These are phyloP conservation scores for Stephanocyclus meneghinianus DNA, from an alignment of 352 stramenopile species.

Conservation along the genomic window DNA sequence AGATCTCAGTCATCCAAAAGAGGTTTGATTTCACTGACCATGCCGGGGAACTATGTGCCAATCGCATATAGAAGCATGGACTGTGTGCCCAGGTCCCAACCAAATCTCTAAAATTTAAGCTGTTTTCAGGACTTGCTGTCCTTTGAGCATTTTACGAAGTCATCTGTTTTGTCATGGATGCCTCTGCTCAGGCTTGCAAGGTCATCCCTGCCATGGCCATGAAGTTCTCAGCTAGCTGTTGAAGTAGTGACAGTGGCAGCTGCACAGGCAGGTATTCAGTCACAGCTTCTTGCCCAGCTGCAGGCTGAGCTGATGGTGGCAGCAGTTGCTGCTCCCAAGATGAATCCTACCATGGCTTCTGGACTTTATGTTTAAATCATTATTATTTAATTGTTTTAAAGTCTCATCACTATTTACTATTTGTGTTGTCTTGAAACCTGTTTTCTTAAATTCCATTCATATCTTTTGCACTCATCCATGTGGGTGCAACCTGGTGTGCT, in stretches of 20 bases:
- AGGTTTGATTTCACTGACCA: conserved; percentile 88
- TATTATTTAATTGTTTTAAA: too few relatives aligned
- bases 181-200: conserved; percentile 97
- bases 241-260: conserved; percentile 38
- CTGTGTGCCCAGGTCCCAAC: conserved; percentile 96
- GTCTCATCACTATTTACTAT: too few relatives aligned
- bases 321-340: conserved; percentile 2
- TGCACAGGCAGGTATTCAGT: conserved; percentile 32
- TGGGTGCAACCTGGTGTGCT: too few relatives aligned
- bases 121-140: conserved; percentile 96
- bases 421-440: too few relatives aligned
- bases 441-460: too few relatives aligned
- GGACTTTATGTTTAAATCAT: conserved; percentile 41
- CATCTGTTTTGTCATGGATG: conserved; percentile 99
- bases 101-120: conserved; percentile 99
- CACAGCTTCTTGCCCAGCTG: conserved; percentile 27
- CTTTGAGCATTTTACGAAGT: conserved; percentile 98
- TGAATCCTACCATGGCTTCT: conserved; percentile 42
- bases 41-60: conserved; percentile 96
- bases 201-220: conserved; percentile 99
- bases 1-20: conserved; percentile 99
- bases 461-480: too few relatives aligned
- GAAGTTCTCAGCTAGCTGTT: conserved; percentile 91
- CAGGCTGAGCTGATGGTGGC: conserved; percentile 17
- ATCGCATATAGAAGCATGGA: conserved; percentile 97